Evolutionary conservation across 1,284 basidiomycete genomes (phyloP).

Genomic region (Microstroma glucosiphilum): DNA sequence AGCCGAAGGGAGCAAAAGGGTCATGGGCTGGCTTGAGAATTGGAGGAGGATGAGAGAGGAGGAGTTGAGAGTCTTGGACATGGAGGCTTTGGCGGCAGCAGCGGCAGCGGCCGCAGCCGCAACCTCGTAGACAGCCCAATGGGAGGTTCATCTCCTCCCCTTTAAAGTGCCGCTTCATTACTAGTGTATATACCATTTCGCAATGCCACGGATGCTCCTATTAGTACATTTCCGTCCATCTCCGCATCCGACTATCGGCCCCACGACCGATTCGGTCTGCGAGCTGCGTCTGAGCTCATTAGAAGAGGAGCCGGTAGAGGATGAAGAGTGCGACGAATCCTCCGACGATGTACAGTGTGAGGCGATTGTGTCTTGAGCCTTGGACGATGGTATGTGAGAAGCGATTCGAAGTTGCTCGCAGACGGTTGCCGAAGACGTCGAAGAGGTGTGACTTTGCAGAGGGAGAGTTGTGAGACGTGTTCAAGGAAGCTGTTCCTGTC

Average conservation of each 20-base stretch:
- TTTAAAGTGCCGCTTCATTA: no score
- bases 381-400: slow-evolving; percentile 16
- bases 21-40: slow-evolving; percentile 1
- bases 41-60: slow-evolving; percentile 5
- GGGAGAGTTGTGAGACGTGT: background rate
- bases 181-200: no score
- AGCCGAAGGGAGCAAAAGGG: background rate
- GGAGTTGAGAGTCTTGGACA: background rate
- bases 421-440: slow-evolving; percentile 14
- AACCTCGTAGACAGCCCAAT: no score
- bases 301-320: slow-evolving; percentile 13
- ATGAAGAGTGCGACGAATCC: slow-evolving; percentile 14
- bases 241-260: no score
- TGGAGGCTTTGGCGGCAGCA: background rate
- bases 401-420: slow-evolving; percentile 8
- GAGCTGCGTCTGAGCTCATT: background rate
- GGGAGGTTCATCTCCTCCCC: no score
- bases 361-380: slow-evolving; percentile 8
- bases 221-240: no score
- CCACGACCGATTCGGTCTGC: no score
- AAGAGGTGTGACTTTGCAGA: slow-evolving; percentile 11
- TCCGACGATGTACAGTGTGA: slow-evolving; percentile 18
- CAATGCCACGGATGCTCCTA: no score
- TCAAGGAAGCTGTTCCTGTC: no score
- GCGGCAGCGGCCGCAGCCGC: no score